A percentile compares a stretch with the other conserved stretches of the same genome.
Evolutionary conservation across 306 rosid genomes (phyloP).

Genomic region (Morella rubra): DNA sequence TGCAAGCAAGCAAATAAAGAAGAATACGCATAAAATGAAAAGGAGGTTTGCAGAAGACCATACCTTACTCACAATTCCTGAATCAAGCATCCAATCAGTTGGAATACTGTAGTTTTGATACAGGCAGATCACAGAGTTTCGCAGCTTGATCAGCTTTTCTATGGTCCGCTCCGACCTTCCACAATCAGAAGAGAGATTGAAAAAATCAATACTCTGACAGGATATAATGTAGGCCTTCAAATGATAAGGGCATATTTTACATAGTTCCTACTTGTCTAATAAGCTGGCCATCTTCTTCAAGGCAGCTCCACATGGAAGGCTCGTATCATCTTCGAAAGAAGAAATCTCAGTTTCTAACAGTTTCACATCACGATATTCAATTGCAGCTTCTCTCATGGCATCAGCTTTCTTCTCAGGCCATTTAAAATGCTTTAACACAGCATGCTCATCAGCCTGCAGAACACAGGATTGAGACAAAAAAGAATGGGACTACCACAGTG

Average conservation of each 20-base stretch:
- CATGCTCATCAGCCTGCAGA: conserved; percentile 81
- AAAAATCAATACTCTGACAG: conserved; percentile 17
- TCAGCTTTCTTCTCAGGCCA: conserved; percentile 99
- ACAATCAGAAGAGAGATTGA: conserved; percentile 25
- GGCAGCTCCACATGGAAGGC: conserved; percentile 70
- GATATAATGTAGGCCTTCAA: conserved; percentile 12
- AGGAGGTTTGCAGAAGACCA: conserved; percentile 1
- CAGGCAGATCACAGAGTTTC: conserved; percentile 56
- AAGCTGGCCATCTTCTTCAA: conserved; percentile 81
- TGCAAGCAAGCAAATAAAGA: not conserved
- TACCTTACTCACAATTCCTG: conserved; percentile 75
- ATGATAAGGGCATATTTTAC: conserved; percentile 12
- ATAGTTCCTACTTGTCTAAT: conserved; percentile 69
- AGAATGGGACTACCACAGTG: not conserved
- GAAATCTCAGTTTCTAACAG: conserved; percentile 70
- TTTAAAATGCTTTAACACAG: conserved; percentile 88
- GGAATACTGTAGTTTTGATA: conserved; percentile 72
- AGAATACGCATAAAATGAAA: not conserved
- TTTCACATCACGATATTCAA: conserved; percentile 82
- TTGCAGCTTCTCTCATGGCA: conserved; percentile 90
- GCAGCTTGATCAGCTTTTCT: conserved; percentile 58
- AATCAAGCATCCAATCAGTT: conserved; percentile 90
- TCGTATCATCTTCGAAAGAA: conserved; percentile 64
- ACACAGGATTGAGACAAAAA: conserved; percentile 19
- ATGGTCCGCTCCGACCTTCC: conserved; percentile 78